These are phyloP conservation scores for Brassica rapa DNA, from an alignment of 345 rosid genomes.

Conservation along the genomic window DNA sequence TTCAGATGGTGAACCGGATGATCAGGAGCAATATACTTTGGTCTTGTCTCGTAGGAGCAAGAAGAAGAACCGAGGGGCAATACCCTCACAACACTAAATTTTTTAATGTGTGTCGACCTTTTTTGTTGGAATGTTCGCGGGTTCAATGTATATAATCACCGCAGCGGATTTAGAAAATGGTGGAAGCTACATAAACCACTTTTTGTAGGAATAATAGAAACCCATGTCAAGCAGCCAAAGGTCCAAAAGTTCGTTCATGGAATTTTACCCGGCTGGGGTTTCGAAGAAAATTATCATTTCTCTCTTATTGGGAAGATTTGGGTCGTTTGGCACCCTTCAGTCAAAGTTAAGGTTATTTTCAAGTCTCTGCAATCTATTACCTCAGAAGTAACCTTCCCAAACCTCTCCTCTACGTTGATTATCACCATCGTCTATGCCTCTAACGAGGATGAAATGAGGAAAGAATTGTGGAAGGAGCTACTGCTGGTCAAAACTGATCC, in stretches of 20 bases:
- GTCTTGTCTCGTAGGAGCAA: too few relatives aligned
- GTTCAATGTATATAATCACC: background rate
- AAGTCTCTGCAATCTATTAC: background rate
- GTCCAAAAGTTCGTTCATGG: background rate
- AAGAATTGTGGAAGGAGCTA: too few relatives aligned
- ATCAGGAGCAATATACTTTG: too few relatives aligned
- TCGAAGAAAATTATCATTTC: background rate
- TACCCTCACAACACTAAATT: too few relatives aligned
- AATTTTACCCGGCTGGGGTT: background rate
- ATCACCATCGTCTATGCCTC: too few relatives aligned
- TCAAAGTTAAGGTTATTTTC: background rate
- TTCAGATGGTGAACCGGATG: too few relatives aligned
- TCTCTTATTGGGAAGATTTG: background rate
- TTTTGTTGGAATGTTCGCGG: background rate
- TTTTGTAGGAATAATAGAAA: background rate
- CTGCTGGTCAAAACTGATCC: too few relatives aligned
- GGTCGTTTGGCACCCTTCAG: background rate
- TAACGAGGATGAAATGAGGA: too few relatives aligned
- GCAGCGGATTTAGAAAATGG: background rate
- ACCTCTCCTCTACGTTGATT: too few relatives aligned
- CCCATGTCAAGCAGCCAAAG: background rate
- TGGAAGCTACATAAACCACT: background rate
- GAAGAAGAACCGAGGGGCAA: too few relatives aligned
- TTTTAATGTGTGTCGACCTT: background rate
- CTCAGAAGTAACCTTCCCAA: background rate